These are phyloP conservation scores for Zanthoxylum bungeanum DNA, from an alignment of 345 rosid genomes.

Conservation along the genomic window DNA sequence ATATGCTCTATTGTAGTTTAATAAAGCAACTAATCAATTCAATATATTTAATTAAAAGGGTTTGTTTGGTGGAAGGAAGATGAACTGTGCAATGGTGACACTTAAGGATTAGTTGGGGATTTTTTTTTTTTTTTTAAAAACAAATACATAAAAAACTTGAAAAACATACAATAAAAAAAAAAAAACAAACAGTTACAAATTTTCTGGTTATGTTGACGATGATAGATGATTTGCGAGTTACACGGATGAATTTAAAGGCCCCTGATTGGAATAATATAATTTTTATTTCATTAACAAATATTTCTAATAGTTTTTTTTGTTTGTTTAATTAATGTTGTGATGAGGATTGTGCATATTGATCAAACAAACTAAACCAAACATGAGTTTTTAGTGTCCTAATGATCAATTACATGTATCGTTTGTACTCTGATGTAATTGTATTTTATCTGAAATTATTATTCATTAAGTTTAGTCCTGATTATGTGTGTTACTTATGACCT, in stretches of 20 bases:
- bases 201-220: not conserved
- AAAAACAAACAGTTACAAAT: not conserved
- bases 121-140: no score
- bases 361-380: not conserved
- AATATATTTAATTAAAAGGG: not conserved
- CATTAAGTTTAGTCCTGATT: no score
- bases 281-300: not conserved
- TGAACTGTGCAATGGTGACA: slow-evolving; percentile 19
- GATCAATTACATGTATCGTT: no score
- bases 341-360: not conserved
- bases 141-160: not conserved
- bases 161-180: not conserved
- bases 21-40: not conserved
- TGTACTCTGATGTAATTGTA: no score
- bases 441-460: no score
- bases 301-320: not conserved
- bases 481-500: no score
- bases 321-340: not conserved
- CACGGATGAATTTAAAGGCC: not conserved
- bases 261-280: not conserved
- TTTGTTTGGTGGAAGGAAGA: slow-evolving; percentile 30
- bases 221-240: not conserved
- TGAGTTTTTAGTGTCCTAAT: no score
- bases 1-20: no score
- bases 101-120: slow-evolving; percentile 18